Evolutionary conservation across 257 asterid species (phyloP), one percentile per base, ranked within the genome.

Genomic region (Rubia yunnanensis): DNA sequence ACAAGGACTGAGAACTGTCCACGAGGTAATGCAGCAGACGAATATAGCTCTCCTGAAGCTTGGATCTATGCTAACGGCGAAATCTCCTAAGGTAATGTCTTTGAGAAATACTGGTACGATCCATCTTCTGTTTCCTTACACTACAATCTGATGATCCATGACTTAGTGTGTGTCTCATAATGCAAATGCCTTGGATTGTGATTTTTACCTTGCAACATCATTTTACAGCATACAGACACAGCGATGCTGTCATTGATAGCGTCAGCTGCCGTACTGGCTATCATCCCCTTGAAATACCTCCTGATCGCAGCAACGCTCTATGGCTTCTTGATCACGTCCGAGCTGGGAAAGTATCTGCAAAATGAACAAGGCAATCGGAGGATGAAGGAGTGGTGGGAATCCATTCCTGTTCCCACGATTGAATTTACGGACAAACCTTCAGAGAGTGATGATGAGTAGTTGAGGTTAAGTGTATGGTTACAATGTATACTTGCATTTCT

Each of bases 381-480:
- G 5, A 58, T 85, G 13, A 76, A 72, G 72, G 98, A 89, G 72
- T 92, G 97, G 98, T 92, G 98, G 98, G 96, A 89, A 65, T 85
- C 97, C 5, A 89, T 92, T 67, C 96, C 97, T 1, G 76, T 92
- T 7, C 73, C 83, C 10, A 88, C 89, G 0, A 87, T 92, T 0
- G 89, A 87, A 69, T 13, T 83, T 34, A 73, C 69, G 34, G 88
- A 86, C 71, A 46, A 63, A 28, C 6, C 32, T 44, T 44, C 70
- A n/a, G 63, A 35, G 60, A 1, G 5, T 26, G 44, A 27, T 58
- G 23, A 26, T 31, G 24, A 66, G 15, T 50, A n/a, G 35, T 32
- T 23, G 41, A 60, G 55, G 56, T 41, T 8, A 5, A 7, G 15
- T 41, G 18, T 3, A 1, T 14, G 1, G 0, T 44, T 15, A 44